phyloP scores from a whole-genome alignment of 768 basidiomycete genomes.

The Mycena chlorophos region DNA sequence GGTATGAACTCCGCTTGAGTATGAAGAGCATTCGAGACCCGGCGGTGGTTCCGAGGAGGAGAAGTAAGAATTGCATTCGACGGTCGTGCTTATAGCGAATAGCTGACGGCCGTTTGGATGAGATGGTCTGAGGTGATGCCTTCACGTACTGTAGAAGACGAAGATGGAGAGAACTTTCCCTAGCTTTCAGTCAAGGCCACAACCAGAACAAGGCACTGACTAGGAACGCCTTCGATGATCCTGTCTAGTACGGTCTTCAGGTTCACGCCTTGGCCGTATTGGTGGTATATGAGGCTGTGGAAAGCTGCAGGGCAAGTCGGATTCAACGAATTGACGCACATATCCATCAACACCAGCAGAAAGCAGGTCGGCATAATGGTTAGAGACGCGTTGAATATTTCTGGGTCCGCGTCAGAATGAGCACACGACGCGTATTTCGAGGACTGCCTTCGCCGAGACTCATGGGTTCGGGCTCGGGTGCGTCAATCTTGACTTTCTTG shows the following conservation, averaged over 20 bases:
- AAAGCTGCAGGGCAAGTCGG: slow-evolving; percentile 38
- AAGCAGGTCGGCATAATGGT: slow-evolving; percentile 75
- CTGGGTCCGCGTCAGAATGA: slow-evolving; percentile 36
- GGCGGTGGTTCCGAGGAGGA: slow-evolving; percentile 54
- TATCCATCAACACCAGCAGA: slow-evolving; percentile 78
- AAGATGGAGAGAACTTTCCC: slow-evolving; percentile 67
- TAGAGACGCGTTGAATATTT: slow-evolving; percentile 65
- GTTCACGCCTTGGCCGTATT: slow-evolving; percentile 66
- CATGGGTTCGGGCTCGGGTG: slow-evolving; percentile 15
- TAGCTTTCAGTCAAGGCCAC: slow-evolving; percentile 4
- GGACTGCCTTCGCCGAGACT: slow-evolving; percentile 5
- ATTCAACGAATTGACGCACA: slow-evolving; percentile 51
- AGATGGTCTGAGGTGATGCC: background rate
- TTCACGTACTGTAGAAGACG: slow-evolving; percentile 68
- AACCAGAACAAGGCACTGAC: slow-evolving; percentile 42
- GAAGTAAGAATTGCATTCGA: slow-evolving; percentile 56
- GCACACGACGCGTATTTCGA: background rate
- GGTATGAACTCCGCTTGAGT: slow-evolving; percentile 68
- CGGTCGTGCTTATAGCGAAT: slow-evolving; percentile 61
- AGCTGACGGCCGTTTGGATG: slow-evolving; percentile 39
- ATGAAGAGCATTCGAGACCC: slow-evolving; percentile 73
- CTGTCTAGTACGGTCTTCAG: slow-evolving; percentile 51
- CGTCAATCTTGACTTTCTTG: slow-evolving; percentile 31
- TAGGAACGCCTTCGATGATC: slow-evolving; percentile 68
- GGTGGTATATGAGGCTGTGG: slow-evolving; percentile 72